Evolutionary conservation across 2,329 filamentous ascomycete species (phyloP).

Genomic region (Apiospora aurea): DNA sequence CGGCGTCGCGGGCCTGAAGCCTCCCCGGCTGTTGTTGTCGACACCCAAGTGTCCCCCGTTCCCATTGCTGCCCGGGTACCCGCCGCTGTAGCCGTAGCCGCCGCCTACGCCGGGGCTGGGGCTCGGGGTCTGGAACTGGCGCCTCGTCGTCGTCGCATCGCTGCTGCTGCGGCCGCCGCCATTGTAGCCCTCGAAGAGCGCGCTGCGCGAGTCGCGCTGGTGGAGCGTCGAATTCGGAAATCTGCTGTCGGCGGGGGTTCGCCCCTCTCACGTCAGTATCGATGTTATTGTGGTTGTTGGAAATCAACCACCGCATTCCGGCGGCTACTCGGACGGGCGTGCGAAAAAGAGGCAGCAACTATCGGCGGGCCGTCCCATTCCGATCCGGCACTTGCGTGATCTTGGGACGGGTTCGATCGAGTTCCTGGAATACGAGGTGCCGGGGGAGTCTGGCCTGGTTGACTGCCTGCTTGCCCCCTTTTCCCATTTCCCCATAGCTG

Average conservation of each 20-base stretch:
- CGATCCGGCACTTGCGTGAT: constrained; percentile 3
- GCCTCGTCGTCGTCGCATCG: constrained; percentile 49
- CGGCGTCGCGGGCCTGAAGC: constrained; percentile 74
- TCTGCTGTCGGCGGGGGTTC: constrained; percentile 47
- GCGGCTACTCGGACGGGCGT: background rate
- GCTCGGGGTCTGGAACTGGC: constrained; percentile 53
- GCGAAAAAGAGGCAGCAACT: background rate
- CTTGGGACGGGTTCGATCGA: background rate
- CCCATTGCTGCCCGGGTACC: constrained; percentile 40
- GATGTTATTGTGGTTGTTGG: background rate
- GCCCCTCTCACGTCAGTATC: background rate
- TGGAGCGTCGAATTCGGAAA: constrained; percentile 74
- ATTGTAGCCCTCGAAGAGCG: constrained; percentile 78
- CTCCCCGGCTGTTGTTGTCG: constrained; percentile 41
- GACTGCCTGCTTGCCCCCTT: background rate
- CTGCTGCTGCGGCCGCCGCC: constrained; percentile 51
- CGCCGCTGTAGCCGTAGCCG: constrained; percentile 60
- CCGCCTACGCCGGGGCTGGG: constrained; percentile 44
- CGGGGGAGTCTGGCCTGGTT: background rate
- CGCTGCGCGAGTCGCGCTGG: constrained; percentile 75
- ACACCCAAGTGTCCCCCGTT: constrained; percentile 41
- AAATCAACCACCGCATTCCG: background rate
- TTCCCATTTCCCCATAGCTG: constrained; percentile 16
- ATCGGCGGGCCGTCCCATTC: background rate
- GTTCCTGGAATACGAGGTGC: background rate